Percentiles rank a stretch among this genome's conserved stretches.
Evolutionary conservation across 148 eudicot species (phyloP).

Genomic region (Fagopyrum esculentum): DNA sequence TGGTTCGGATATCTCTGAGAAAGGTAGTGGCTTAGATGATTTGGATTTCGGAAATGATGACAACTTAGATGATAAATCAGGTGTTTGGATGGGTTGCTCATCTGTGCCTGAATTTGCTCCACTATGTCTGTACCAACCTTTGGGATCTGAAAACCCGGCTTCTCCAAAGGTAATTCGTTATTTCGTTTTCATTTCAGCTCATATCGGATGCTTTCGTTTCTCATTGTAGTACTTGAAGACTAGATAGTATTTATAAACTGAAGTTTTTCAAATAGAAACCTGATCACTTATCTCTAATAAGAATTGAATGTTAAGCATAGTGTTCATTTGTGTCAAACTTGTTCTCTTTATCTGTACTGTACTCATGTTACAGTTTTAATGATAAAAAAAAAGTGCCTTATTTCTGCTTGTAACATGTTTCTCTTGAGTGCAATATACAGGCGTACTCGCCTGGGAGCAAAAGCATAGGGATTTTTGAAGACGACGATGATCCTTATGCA

Average conservation of each 20-base stretch:
- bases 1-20: constrained; percentile 18
- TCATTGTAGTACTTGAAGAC: not conserved
- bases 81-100: constrained; percentile 33
- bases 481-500: constrained; percentile 25
- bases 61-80: constrained; percentile 25
- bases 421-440: constrained; percentile 26
- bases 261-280: too few species aligned
- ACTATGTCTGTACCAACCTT: constrained; percentile 28
- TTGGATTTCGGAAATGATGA: constrained; percentile 17
- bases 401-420: not conserved
- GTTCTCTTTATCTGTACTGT: not conserved
- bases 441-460: constrained; percentile 29
- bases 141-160: constrained; percentile 20
- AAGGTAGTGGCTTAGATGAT: constrained; percentile 20
- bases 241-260: not conserved
- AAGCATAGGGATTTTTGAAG: constrained; percentile 33
- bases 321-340: too few species aligned
- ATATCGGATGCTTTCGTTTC: not conserved
- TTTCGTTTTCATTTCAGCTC: not conserved
- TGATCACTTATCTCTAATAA: too few species aligned
- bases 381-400: not conserved
- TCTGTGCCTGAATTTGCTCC: constrained; percentile 30
- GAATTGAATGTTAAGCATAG: too few species aligned
- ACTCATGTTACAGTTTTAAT: not conserved
- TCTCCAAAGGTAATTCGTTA: constrained; percentile 43